These are phyloP conservation scores for Ogataea populi-albae DNA, from an alignment of 805 yeast species.

Conservation along the genomic window DNA sequence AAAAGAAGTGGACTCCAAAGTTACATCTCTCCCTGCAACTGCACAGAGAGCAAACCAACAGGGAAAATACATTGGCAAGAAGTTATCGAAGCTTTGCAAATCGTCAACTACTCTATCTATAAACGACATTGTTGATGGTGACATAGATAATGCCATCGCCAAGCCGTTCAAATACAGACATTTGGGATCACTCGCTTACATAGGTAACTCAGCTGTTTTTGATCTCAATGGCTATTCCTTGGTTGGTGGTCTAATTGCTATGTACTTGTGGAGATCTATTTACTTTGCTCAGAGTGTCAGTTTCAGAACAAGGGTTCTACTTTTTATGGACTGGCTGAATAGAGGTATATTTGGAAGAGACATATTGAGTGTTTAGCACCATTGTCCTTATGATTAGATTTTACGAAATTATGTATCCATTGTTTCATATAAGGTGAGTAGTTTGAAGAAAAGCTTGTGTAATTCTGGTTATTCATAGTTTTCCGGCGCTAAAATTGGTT, in stretches of 20 bases:
- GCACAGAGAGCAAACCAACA: slow-evolving; percentile 75
- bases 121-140: slow-evolving; percentile 49
- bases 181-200: slow-evolving; percentile 64
- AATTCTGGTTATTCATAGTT: not conserved
- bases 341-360: slow-evolving; percentile 58
- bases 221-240: slow-evolving; percentile 59
- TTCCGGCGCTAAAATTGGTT: not conserved
- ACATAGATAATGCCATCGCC: slow-evolving; percentile 51
- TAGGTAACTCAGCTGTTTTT: slow-evolving; percentile 69
- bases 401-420: too few species aligned
- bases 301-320: slow-evolving; percentile 56
- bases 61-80: slow-evolving; percentile 62
- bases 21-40: slow-evolving; percentile 68
- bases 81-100: slow-evolving; percentile 51
- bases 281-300: slow-evolving; percentile 69
- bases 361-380: slow-evolving; percentile 2
- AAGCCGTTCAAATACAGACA: slow-evolving; percentile 63
- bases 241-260: slow-evolving; percentile 65
- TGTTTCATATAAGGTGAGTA: too few species aligned
- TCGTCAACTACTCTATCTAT: slow-evolving; percentile 41
- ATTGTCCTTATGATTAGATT: too few species aligned
- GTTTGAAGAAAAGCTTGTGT: too few species aligned
- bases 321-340: slow-evolving; percentile 68
- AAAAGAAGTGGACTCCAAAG: slow-evolving; percentile 56
- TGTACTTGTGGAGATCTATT: slow-evolving; percentile 71